Evolutionary conservation across 2,329 filamentous ascomycete species (phyloP), one percentile per base, ranked within the genome.

Genomic region (Pseudogymnoascus sp.): DNA sequence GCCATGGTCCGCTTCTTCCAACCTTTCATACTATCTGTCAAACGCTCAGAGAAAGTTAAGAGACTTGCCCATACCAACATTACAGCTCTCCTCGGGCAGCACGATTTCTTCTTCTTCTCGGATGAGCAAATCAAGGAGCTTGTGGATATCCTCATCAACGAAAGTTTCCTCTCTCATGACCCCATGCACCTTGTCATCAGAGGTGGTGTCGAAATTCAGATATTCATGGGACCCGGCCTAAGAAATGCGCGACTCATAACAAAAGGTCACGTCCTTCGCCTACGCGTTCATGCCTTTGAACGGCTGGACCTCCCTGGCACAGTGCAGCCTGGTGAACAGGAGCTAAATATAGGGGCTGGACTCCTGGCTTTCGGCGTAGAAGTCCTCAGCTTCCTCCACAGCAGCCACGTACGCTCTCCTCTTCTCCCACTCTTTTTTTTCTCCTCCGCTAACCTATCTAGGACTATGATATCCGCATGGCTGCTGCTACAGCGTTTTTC

Each of bases 401-500:
- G 39, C 36, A 21, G 54, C 12, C n/a, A 45, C 14, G 37, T 62
- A 34, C 34, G 29, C 51, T 34, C 11, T 12, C 51, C 51, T 57
- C 29, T 12, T 60, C 21, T 16, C 7, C 26, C 14, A 8, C 16
- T 21, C 16, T 5, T 4, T 34, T 29, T 62, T 54, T 5, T 5
- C 39, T 34, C 51, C 37, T 10, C 36, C 21, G 18, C 61, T 67
- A 45, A 69, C 26, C 29, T 36, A 34, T 2, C 12, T 42, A 87
- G 83, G 81, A 83, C 16, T 89, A 88, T 65, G 85, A 89, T 70
- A 85, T 81, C 0, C 84, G 88, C 60, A 78, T 84, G 69, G 83
- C 87, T 0, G 85, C 84, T 0, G 79, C 80, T 1, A 73, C 76
- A 39, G 83, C 87, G 1, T 76, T 90, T 12, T 71, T 71, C 39